Evolutionary conservation across 2,329 filamentous ascomycete species (phyloP).

Genomic region (Truncatella angustata): DNA sequence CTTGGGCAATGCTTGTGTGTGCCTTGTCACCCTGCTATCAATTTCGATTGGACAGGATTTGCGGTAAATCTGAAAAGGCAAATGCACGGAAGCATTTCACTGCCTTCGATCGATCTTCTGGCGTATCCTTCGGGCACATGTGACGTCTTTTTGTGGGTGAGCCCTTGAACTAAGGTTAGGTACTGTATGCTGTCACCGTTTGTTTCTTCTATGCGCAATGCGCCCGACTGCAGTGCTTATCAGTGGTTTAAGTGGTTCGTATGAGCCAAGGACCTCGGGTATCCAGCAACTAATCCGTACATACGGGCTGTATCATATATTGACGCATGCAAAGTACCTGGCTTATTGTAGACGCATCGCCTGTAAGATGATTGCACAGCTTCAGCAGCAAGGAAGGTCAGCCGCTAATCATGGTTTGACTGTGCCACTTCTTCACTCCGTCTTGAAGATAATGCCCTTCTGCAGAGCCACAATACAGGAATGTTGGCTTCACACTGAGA

Average conservation of each 20-base stretch:
- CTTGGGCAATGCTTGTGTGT: background rate
- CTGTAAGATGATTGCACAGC: background rate
- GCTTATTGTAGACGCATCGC: too few species aligned
- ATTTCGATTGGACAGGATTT: background rate
- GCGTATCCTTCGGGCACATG: background rate
- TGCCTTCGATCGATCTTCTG: slow-evolving; percentile 5
- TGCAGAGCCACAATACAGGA: too few species aligned
- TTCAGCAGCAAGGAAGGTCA: too few species aligned
- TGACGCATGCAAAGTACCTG: too few species aligned
- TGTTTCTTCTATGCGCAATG: background rate
- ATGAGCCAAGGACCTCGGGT: too few species aligned
- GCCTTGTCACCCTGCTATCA: background rate
- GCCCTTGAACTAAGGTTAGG: too few species aligned
- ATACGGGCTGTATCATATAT: too few species aligned
- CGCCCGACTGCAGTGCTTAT: background rate
- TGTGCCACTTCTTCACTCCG: background rate
- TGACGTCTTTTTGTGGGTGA: background rate
- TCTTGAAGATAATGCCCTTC: too few species aligned
- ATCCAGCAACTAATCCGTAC: too few species aligned
- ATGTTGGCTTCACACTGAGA: too few species aligned
- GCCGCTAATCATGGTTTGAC: background rate
- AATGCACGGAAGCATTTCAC: background rate
- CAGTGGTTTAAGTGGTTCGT: too few species aligned
- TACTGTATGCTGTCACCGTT: background rate
- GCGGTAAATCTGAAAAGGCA: background rate